These are phyloP conservation scores for Houttuynia cordata DNA, from an alignment of 164 flowering plant genomes.

Conservation along the genomic window DNA sequence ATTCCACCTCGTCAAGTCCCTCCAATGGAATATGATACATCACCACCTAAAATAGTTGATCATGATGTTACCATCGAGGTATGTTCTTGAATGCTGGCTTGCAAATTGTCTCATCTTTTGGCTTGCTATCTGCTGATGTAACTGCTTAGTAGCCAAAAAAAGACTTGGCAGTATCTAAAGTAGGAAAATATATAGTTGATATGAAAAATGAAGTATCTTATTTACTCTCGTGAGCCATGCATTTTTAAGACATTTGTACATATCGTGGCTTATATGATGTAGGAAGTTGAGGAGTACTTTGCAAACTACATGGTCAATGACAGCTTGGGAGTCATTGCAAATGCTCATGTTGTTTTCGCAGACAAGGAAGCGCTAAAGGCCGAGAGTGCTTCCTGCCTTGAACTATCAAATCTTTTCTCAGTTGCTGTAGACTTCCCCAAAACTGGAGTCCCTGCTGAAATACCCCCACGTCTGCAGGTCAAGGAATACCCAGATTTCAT, in stretches of 20 bases:
- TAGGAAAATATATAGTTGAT: no score
- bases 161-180: no score
- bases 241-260: no score
- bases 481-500: conserved; percentile 81
- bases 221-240: no score
- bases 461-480: conserved; percentile 41
- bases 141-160: no score
- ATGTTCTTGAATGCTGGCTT: neutral
- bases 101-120: neutral
- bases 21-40: conserved; percentile 73
- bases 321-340: conserved; percentile 71
- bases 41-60: conserved; percentile 30
- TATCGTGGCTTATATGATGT: conserved; percentile 12
- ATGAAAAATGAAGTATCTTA: no score
- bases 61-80: conserved; percentile 52
- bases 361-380: conserved; percentile 47
- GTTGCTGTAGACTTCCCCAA: conserved; percentile 84
- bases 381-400: conserved; percentile 31
- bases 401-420: conserved; percentile 59
- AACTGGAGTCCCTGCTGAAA: conserved; percentile 72
- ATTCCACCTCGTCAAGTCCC: conserved; percentile 43
- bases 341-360: conserved; percentile 70
- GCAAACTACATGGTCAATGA: conserved; percentile 77
- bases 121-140: no score
- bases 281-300: conserved; percentile 75